Percentiles rank a stretch among this genome's conserved stretches.
These are phyloP conservation scores for Lasiodiplodia theobromae DNA, from an alignment of 2,329 filamentous ascomycete species.

Conservation along the genomic window DNA sequence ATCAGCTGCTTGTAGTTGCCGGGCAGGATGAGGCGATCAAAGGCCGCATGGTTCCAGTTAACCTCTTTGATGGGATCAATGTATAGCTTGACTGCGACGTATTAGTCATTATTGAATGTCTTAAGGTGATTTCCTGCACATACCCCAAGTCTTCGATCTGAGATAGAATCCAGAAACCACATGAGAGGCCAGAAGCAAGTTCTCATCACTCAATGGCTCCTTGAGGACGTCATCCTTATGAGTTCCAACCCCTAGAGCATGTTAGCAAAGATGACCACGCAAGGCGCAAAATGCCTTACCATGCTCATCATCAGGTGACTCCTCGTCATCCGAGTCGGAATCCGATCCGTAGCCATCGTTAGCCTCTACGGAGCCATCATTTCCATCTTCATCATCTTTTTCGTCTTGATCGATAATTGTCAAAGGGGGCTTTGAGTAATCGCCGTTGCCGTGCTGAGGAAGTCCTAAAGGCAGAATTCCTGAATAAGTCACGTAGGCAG, in stretches of 20 bases:
- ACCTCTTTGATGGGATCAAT: slow-evolving; percentile 40
- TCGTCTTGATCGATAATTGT: neutral
- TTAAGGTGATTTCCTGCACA: neutral
- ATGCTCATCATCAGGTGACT: neutral
- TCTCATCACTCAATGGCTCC: slow-evolving; percentile 32
- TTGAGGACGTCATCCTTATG: neutral
- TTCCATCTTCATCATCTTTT: neutral
- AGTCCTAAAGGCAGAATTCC: no score
- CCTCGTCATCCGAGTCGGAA: neutral
- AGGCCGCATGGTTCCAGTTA: slow-evolving; percentile 40
- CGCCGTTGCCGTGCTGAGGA: no score
- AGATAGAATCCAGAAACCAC: slow-evolving; percentile 42
- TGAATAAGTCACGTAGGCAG: neutral
- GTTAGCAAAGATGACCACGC: neutral
- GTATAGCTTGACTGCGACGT: neutral
- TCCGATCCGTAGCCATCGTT: neutral
- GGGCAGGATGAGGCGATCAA: slow-evolving; percentile 42
- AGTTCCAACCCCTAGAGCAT: neutral
- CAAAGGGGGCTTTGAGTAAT: neutral
- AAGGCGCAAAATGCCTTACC: neutral
- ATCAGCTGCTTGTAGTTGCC: slow-evolving; percentile 40
- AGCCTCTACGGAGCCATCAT: neutral
- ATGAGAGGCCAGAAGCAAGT: slow-evolving; percentile 37
- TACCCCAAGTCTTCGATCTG: slow-evolving; percentile 43
- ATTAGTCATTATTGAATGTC: neutral